Conservation (phyloP, 2,329 filamentous ascomycete genomes). For the Fusarium buxicola region DNA sequence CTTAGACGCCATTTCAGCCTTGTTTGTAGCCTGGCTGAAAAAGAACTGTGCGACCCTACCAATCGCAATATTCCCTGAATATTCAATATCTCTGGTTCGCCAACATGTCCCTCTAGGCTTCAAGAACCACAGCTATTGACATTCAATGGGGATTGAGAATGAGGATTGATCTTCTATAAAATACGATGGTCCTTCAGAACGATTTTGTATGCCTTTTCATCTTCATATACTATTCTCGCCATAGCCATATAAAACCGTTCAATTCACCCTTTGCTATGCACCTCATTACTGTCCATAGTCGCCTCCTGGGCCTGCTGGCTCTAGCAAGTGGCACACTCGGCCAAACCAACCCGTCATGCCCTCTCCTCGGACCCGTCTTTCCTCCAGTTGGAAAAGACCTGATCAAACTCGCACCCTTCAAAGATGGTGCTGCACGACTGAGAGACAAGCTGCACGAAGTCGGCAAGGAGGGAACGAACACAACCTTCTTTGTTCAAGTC, state of each 20-base stretch:
- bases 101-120: too few species aligned
- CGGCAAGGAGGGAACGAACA: neutral
- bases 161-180: neutral
- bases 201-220: neutral
- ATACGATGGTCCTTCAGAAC: neutral
- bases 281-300: neutral
- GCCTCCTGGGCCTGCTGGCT: neutral
- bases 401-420: neutral
- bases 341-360: slow-evolving; percentile 6
- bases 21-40: neutral
- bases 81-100: neutral
- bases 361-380: slow-evolving; percentile 6
- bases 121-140: too few species aligned
- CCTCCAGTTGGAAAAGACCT: neutral
- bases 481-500: slow-evolving; percentile 2
- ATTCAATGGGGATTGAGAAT: neutral
- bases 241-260: neutral
- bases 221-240: neutral
- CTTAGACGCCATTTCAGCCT: neutral
- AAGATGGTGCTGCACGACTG: neutral
- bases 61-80: neutral
- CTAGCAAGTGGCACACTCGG: neutral
- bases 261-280: neutral
- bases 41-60: neutral
- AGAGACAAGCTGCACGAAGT: neutral